Evolutionary conservation across 2,329 filamentous ascomycete genomes (phyloP).

Genomic region (Neophaeococcomyces aloes): DNA sequence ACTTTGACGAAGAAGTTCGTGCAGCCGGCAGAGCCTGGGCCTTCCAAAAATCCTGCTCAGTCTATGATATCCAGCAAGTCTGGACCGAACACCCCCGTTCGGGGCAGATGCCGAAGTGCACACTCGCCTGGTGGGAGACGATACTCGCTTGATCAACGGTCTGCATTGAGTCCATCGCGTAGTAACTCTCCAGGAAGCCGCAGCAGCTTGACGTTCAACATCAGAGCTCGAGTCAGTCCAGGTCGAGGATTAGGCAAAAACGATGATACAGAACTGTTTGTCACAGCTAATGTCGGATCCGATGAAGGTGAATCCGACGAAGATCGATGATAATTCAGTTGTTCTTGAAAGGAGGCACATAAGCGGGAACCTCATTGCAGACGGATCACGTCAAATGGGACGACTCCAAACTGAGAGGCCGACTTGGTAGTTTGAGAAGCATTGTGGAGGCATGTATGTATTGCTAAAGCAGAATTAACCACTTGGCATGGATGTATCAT

Average conservation of each 20-base stretch:
- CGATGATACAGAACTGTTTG: slow-evolving; percentile 6
- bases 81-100: slow-evolving; percentile 12
- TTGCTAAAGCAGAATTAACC: too few species aligned
- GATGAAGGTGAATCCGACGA: background rate
- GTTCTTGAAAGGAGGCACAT: too few species aligned
- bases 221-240: slow-evolving; percentile 19
- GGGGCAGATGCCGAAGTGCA: slow-evolving; percentile 12
- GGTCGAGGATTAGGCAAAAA: slow-evolving; percentile 10
- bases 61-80: background rate
- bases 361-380: too few species aligned
- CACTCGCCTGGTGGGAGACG: slow-evolving; percentile 9
- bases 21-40: background rate
- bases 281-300: slow-evolving; percentile 2
- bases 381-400: too few species aligned
- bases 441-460: too few species aligned
- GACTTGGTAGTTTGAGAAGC: too few species aligned
- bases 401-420: too few species aligned
- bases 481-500: too few species aligned
- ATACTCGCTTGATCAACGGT: slow-evolving; percentile 14
- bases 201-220: slow-evolving; percentile 16
- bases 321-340: too few species aligned
- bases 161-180: slow-evolving; percentile 17
- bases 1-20: background rate
- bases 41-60: too few species aligned
- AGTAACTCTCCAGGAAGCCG: slow-evolving; percentile 15